Conservation (phyloP, 768 basidiomycete species). For the Daedalea quercina region DNA sequence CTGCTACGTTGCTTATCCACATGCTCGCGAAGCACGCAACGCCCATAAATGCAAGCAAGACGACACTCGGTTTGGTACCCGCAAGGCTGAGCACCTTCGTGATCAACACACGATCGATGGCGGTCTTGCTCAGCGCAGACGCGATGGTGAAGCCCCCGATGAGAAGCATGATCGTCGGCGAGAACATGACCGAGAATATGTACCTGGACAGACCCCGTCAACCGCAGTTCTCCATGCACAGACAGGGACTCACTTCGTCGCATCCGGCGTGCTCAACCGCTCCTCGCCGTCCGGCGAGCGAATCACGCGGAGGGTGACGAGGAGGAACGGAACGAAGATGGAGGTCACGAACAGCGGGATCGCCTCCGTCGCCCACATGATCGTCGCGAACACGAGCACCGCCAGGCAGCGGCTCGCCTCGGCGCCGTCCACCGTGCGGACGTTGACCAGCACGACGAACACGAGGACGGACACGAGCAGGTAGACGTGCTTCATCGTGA, state of each 20-base stretch:
- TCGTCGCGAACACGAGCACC: slow-evolving; percentile 81
- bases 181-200: slow-evolving; percentile 94
- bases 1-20: slow-evolving; percentile 99
- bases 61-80: slow-evolving; percentile 78
- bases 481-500: slow-evolving; percentile 59
- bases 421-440: slow-evolving; percentile 46
- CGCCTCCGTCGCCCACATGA: slow-evolving; percentile 97
- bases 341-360: slow-evolving; percentile 98
- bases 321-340: slow-evolving; percentile 77
- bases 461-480: slow-evolving; percentile 49
- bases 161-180: slow-evolving; percentile 96
- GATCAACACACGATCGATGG: slow-evolving; percentile 87
- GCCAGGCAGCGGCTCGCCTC: slow-evolving; percentile 90
- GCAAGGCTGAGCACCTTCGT: slow-evolving; percentile 87
- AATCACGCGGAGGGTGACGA: slow-evolving; percentile 81
- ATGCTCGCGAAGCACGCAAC: slow-evolving; percentile 98
- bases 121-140: slow-evolving; percentile 91
- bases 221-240: slow-evolving; percentile 2
- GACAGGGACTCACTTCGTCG: slow-evolving; percentile 60
- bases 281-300: slow-evolving; percentile 49
- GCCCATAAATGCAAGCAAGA: slow-evolving; percentile 90
- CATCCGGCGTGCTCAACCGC: slow-evolving; percentile 54
- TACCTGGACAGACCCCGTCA: slow-evolving; percentile 40
- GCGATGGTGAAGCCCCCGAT: slow-evolving; percentile 98
- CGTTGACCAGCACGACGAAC: slow-evolving; percentile 56